Conservation (phyloP, 495 filamentous ascomycete genomes). For the Staphylotrichum tortipilum region DNA sequence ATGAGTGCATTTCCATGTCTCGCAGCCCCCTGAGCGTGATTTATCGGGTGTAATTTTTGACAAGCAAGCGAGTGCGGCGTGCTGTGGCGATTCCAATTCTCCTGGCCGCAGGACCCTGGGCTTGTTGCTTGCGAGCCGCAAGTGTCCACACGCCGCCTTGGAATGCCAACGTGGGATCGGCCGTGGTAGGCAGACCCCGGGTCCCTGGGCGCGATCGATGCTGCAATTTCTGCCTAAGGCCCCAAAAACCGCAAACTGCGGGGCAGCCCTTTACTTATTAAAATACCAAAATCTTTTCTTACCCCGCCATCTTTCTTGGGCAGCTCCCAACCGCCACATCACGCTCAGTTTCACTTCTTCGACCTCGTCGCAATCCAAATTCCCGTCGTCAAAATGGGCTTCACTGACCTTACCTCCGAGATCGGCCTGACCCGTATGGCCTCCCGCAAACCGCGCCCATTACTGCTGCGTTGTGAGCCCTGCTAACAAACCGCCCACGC, state of each 20-base stretch:
- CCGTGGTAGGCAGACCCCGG: no score
- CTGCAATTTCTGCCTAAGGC: conserved; percentile 10
- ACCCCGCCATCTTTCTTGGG: conserved; percentile 15
- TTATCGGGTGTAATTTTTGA: no score
- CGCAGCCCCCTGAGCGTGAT: no score
- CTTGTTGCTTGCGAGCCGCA: no score
- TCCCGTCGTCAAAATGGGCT: conserved; percentile 72
- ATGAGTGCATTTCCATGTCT: no score
- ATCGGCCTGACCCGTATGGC: conserved; percentile 75
- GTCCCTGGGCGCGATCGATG: no score
- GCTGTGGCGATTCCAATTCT: no score
- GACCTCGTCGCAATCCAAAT: conserved; percentile 6
- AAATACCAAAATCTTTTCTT: conserved; percentile 16
- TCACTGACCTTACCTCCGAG: conserved; percentile 84
- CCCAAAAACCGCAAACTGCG: not conserved
- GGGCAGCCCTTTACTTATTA: no score
- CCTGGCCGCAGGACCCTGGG: no score
- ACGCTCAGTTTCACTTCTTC: conserved; percentile 1
- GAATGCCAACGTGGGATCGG: no score
- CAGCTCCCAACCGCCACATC: conserved; percentile 8
- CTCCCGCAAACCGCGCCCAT: not conserved
- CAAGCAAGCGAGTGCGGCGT: no score
- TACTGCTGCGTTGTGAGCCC: not conserved
- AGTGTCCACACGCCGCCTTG: no score
- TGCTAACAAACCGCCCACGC: not conserved